phyloP scores from a whole-genome alignment of 2,329 filamentous ascomycete species.

The Exophiala oligosperma region DNA sequence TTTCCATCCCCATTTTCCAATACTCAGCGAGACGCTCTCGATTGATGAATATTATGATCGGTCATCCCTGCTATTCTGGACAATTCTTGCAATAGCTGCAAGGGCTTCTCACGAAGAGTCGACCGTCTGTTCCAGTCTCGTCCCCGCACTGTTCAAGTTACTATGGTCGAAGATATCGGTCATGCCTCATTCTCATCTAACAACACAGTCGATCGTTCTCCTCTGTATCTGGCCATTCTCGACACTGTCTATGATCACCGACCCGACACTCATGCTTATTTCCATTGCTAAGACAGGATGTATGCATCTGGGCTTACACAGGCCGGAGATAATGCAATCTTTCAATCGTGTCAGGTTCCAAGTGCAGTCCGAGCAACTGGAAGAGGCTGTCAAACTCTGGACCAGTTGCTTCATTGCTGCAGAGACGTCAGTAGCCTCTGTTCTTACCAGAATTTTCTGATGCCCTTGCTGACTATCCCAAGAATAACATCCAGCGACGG shows the following conservation, averaged over 20 bases:
- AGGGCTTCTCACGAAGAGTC: conserved; percentile 50
- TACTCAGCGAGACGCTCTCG: conserved; percentile 54
- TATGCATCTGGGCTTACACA: conserved; percentile 25
- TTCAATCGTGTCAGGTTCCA: conserved; percentile 25
- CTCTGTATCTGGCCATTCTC: conserved; percentile 29
- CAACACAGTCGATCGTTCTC: conserved; percentile 18
- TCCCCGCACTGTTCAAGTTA: not conserved
- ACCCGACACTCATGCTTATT: conserved; percentile 19
- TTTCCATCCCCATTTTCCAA: conserved; percentile 64
- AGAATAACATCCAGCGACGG: conserved; percentile 7
- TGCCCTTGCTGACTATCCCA: not conserved
- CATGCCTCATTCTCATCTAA: conserved; percentile 6
- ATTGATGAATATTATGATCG: conserved; percentile 58
- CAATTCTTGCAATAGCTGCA: conserved; percentile 61
- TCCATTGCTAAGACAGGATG: conserved; percentile 21
- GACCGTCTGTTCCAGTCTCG: not conserved
- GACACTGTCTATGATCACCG: conserved; percentile 23
- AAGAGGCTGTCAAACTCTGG: conserved; percentile 24
- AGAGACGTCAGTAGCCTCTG: conserved; percentile 8
- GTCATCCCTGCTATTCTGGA: conserved; percentile 65
- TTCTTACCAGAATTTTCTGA: conserved; percentile 12
- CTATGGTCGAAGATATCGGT: conserved; percentile 8
- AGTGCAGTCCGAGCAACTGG: conserved; percentile 15
- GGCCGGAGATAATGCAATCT: conserved; percentile 26
- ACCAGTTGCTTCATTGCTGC: conserved; percentile 21